These are phyloP conservation scores for Arabidopsis arenosa DNA, from an alignment of 345 rosid genomes.

Conservation along the genomic window DNA sequence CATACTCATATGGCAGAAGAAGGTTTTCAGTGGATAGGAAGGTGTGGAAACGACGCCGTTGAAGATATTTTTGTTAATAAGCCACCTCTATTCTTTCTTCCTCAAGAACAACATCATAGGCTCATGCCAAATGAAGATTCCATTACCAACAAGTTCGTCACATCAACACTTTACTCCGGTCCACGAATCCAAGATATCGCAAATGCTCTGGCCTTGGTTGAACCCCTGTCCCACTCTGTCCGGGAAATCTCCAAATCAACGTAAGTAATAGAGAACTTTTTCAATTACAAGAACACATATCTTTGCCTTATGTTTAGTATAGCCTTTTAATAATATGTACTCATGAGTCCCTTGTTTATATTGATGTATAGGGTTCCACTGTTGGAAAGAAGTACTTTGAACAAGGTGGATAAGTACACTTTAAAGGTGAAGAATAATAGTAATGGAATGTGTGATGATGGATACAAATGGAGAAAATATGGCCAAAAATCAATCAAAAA, in stretches of 20 bases:
- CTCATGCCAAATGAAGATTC: slow-evolving; percentile 39
- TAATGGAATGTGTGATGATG: slow-evolving; percentile 75
- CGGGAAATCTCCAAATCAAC: slow-evolving; percentile 12
- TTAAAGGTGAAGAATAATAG: slow-evolving; percentile 63
- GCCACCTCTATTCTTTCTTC: slow-evolving; percentile 53
- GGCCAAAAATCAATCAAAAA: slow-evolving; percentile 92
- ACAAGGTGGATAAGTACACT: slow-evolving; percentile 72
- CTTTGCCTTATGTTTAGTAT: background rate
- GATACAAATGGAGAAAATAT: slow-evolving; percentile 97
- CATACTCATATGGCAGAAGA: slow-evolving; percentile 44
- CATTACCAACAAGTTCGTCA: slow-evolving; percentile 42
- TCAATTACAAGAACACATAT: background rate
- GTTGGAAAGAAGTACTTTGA: slow-evolving; percentile 30
- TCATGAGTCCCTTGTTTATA: slow-evolving; percentile 29
- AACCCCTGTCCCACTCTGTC: slow-evolving; percentile 7
- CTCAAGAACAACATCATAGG: slow-evolving; percentile 36
- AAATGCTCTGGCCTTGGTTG: slow-evolving; percentile 48
- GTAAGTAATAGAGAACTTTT: background rate
- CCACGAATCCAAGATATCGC: slow-evolving; percentile 65
- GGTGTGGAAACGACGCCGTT: slow-evolving; percentile 48
- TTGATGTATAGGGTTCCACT: background rate
- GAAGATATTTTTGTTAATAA: slow-evolving; percentile 61
- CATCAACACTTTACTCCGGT: slow-evolving; percentile 59
- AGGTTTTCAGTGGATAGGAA: slow-evolving; percentile 40
- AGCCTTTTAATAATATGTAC: slow-evolving; percentile 24